Evolutionary conservation across 257 asterid species (phyloP), one percentile per base, ranked within the genome.

Genomic region (Echites panduratus): DNA sequence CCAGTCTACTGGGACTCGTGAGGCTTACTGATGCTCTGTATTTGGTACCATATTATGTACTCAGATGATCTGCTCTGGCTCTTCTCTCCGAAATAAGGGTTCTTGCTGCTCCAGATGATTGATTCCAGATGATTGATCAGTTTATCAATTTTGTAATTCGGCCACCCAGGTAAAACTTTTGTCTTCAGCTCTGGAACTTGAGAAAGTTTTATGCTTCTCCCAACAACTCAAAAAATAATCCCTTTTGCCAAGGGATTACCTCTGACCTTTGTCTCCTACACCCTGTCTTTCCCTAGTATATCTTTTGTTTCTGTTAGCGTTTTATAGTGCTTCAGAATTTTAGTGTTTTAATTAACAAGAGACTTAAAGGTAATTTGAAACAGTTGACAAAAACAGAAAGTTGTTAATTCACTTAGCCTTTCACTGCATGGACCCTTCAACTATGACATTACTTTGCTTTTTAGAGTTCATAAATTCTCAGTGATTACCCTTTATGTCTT

Each of bases 111-210:
- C 65, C 72, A 80, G 81, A 95, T 95, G 99, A 95, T 95, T 74
- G 99, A 95, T 63, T 48, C 65, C 72, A 80, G 81, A 95, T 95
- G 99, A 95, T 95, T 74, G 99, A 95, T 63, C 99, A 92, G 75
- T 95, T 95, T 76, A 89, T 95, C 82, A 92, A 90, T 79, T 95
- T 95, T 66, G 99, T 95, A 77, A 92, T 95, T 79, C 91, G 99
- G 81, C 99, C 99, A 0, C 98, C 98, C 40, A 95, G 99, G 99
- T 95, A 79, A 35, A 74, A 17, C 16, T 50, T 19, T 9, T 54
- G 7, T 53, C 64, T 47, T 67, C 24, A 10, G 24, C 57, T 44
- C 35, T 12, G 47, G 35, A 67, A 11, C 73, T 69, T 26, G 9
- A 49, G 29, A 45, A 35, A 1, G 16, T 38, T 11, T 64, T 35